Evolutionary conservation across 768 basidiomycete species (phyloP).

Genomic region (Mrakia frigida): DNA sequence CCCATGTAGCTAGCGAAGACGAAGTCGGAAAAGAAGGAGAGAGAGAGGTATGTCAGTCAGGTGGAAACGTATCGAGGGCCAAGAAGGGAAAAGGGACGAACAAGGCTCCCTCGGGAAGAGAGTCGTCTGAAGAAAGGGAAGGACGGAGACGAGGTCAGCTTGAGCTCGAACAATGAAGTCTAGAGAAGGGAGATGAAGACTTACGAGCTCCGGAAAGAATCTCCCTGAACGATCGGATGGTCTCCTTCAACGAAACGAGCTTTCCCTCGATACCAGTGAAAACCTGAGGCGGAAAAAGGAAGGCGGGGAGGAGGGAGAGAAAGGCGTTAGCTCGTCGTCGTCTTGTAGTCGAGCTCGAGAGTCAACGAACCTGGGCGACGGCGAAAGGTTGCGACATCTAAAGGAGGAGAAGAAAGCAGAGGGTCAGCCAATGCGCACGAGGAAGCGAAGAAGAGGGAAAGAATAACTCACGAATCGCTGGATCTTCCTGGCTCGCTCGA

Average conservation of each 20-base stretch:
- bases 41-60: too few species aligned
- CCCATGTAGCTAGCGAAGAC: conserved; percentile 61
- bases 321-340: too few species aligned
- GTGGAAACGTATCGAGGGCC: too few species aligned
- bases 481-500: conserved; percentile 96
- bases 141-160: not conserved
- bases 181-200: not conserved
- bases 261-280: conserved; percentile 99
- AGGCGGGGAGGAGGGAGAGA: not conserved
- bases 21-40: too few species aligned
- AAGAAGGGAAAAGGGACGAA: too few species aligned
- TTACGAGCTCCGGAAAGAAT: conserved; percentile 68
- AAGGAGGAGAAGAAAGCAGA: conserved; percentile 50
- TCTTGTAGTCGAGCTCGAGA: not conserved
- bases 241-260: conserved; percentile 94
- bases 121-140: conserved; percentile 56
- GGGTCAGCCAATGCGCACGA: not conserved
- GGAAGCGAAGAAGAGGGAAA: not conserved
- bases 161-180: not conserved
- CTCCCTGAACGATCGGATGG: conserved; percentile 87
- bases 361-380: conserved; percentile 73
- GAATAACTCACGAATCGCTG: conserved; percentile 48
- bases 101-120: conserved; percentile 89
- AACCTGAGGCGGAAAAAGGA: conserved; percentile 34
- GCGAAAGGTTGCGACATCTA: conserved; percentile 98